Conservation (phyloP, 2,329 filamentous ascomycete genomes). For the Aureobasidium sp. region DNA sequence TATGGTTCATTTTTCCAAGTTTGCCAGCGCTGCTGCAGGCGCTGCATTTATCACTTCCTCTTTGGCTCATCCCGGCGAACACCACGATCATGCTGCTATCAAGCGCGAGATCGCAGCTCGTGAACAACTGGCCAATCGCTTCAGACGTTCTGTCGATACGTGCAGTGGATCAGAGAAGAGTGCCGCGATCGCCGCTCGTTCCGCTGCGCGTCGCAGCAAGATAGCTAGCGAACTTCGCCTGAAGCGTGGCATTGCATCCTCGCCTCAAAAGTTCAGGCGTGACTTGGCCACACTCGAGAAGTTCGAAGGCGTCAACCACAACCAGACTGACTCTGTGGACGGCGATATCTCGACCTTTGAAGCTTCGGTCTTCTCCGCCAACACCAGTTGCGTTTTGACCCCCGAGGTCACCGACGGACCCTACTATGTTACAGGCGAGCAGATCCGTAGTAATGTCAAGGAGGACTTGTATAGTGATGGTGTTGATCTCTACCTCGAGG, state of each 20-base stretch:
- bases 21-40: neutral
- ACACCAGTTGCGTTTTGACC: conserved; percentile 21
- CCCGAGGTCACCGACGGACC: conserved; percentile 27
- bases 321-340: neutral
- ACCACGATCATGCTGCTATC: neutral
- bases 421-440: conserved; percentile 32
- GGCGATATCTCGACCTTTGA: neutral
- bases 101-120: neutral
- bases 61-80: neutral
- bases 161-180: neutral
- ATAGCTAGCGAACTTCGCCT: neutral
- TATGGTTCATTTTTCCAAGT: neutral
- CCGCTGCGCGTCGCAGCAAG: neutral
- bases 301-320: neutral
- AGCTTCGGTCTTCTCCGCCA: neutral
- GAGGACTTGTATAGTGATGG: neutral
- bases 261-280: neutral
- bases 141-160: neutral
- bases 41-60: neutral
- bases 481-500: conserved; percentile 30
- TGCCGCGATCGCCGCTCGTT: neutral
- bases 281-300: neutral
- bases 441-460: conserved; percentile 34
- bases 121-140: neutral
- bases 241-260: neutral